These are phyloP conservation scores for Thalassiosira hispida DNA, from an alignment of 352 stramenopile genomes.

Conservation along the genomic window DNA sequence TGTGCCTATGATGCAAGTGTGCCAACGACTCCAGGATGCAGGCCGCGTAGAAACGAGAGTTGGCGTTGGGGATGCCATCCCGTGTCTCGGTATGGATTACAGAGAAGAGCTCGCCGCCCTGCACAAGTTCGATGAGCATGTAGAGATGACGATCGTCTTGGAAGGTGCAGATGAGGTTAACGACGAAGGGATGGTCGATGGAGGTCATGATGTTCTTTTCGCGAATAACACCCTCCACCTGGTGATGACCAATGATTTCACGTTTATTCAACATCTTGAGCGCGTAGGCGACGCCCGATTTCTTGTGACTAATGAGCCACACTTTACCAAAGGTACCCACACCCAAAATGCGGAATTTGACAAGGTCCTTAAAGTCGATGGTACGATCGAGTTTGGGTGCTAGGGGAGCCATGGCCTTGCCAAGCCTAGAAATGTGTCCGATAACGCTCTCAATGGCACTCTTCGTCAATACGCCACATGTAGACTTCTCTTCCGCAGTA, in stretches of 20 bases:
- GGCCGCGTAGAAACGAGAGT: conserved; percentile 86
- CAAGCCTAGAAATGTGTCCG: conserved; percentile 72
- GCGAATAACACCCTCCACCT: conserved; percentile 98
- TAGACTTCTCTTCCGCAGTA: conserved; percentile 74
- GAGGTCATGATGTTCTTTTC: conserved; percentile 98
- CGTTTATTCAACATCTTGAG: conserved; percentile 96
- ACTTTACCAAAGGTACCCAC: too few relatives aligned
- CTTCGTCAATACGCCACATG: conserved; percentile 74
- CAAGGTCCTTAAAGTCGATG: conserved; percentile 74
- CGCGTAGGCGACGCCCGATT: conserved; percentile 92
- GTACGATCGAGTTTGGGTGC: conserved; percentile 57
- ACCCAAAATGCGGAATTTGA: too few relatives aligned
- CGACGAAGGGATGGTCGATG: conserved; percentile 97
- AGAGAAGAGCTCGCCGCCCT: conserved; percentile 96
- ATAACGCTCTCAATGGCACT: conserved; percentile 81
- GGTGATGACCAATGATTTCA: conserved; percentile 95
- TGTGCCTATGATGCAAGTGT: conserved; percentile 91
- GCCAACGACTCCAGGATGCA: conserved; percentile 85
- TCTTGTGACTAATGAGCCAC: too few relatives aligned
- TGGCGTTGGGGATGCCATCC: conserved; percentile 82
- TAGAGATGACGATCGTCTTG: conserved; percentile 94
- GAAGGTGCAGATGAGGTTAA: conserved; percentile 95
- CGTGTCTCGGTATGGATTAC: conserved; percentile 87
- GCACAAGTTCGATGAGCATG: conserved; percentile 98
- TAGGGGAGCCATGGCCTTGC: conserved; percentile 57